Evolutionary conservation across 2,329 filamentous ascomycete genomes (phyloP).

Genomic region (Fusarium nisikadoi): DNA sequence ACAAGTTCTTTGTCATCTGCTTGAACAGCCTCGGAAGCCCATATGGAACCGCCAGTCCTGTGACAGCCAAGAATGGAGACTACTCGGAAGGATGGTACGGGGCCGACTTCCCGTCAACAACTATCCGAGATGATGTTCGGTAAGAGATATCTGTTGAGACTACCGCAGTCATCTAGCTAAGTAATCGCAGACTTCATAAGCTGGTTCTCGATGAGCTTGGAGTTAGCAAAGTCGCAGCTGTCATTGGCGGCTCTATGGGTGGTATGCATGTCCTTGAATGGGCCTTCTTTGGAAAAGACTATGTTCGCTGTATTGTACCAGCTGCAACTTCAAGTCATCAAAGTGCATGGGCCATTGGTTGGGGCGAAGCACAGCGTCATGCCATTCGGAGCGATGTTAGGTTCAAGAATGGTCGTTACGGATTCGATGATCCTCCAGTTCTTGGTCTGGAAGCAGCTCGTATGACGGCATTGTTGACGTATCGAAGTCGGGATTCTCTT

Average conservation of each 20-base stretch:
- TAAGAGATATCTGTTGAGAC: rapidly evolving
- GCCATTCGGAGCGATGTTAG: background rate
- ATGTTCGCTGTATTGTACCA: background rate
- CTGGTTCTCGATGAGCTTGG: background rate
- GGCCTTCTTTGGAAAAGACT: background rate
- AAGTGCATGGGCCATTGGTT: background rate
- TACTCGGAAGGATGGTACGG: background rate
- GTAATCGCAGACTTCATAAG: background rate
- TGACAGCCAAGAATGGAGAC: background rate
- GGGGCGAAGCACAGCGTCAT: background rate
- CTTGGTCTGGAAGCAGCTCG: background rate
- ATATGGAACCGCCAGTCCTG: background rate
- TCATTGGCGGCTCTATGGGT: background rate
- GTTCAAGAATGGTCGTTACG: background rate
- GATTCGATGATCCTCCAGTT: rapidly evolving
- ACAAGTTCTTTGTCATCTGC: background rate
- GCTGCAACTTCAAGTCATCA: background rate
- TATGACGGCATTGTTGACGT: background rate
- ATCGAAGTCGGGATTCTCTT: background rate
- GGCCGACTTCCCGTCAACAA: background rate
- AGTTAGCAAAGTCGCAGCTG: background rate
- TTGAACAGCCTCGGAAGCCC: background rate
- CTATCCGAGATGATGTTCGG: background rate
- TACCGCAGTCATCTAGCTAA: rapidly evolving
- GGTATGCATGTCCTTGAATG: background rate